Conservation (phyloP, 148 eudicot species). For the Salicornia ramosissima region DNA sequence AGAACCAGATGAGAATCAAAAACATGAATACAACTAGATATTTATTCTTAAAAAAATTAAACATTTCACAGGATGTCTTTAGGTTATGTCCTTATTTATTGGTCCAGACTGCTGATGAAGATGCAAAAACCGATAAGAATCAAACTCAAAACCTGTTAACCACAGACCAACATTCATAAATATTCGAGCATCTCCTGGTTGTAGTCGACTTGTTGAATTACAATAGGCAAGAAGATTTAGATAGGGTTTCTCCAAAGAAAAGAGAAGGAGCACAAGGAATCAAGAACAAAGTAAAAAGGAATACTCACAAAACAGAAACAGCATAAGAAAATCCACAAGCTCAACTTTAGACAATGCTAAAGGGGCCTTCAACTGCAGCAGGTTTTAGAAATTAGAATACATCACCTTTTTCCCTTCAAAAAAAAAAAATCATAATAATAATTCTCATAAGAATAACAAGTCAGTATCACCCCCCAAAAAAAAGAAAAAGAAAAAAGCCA, state of each 20-base stretch:
- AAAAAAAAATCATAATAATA: too few species aligned
- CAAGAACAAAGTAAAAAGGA: slow-evolving; percentile 31
- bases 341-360: slow-evolving; percentile 27
- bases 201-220: background rate
- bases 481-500: slow-evolving; percentile 24
- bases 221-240: background rate
- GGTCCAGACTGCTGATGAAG: too few species aligned
- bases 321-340: slow-evolving; percentile 18
- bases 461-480: slow-evolving; percentile 31
- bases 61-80: too few species aligned
- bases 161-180: background rate
- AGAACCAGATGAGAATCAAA: too few species aligned
- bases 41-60: too few species aligned
- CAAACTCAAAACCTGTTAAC: background rate
- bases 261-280: slow-evolving; percentile 31
- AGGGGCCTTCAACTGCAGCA: slow-evolving; percentile 26
- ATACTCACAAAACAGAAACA: slow-evolving; percentile 15
- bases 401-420: slow-evolving; percentile 21
- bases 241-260: slow-evolving; percentile 17
- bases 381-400: slow-evolving; percentile 19
- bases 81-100: too few species aligned
- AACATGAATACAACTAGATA: too few species aligned
- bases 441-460: slow-evolving; percentile 29
- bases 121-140: background rate
- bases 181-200: background rate